Percentiles rank a stretch among this genome's conserved stretches.
These are phyloP conservation scores for Hyaloscypha bicolor DNA, from an alignment of 495 filamentous ascomycete genomes.

Conservation along the genomic window DNA sequence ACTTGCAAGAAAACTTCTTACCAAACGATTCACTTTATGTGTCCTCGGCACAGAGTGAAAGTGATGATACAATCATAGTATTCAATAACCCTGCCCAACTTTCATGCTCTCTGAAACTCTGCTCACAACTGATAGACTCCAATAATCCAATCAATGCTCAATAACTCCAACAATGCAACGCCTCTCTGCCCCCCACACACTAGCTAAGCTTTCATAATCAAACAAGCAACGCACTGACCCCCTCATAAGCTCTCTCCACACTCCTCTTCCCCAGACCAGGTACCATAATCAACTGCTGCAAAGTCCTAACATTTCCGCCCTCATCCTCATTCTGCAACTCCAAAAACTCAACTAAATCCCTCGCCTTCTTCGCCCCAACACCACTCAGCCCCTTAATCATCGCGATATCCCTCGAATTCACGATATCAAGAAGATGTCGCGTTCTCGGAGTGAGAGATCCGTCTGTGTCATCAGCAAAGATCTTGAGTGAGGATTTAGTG, in stretches of 20 bases:
- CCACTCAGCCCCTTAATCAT: constrained; percentile 74
- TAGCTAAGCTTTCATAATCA: background rate
- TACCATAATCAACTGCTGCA: constrained; percentile 55
- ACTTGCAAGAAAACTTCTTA: too few species aligned
- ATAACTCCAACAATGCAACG: constrained; percentile 15
- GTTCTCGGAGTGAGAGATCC: constrained; percentile 64
- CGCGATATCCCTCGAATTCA: constrained; percentile 80
- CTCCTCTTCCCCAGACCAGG: constrained; percentile 62
- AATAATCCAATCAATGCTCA: background rate
- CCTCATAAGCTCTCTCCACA: constrained; percentile 55
- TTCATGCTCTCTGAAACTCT: background rate
- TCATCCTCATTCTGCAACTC: constrained; percentile 48
- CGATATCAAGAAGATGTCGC: constrained; percentile 71
- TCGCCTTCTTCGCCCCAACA: constrained; percentile 65
- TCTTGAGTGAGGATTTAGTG: constrained; percentile 28
- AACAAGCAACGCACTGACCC: constrained; percentile 26
- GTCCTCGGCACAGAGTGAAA: too few species aligned
- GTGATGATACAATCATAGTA: background rate
- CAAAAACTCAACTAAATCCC: constrained; percentile 61
- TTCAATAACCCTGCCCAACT: background rate
- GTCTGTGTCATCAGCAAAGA: constrained; percentile 26
- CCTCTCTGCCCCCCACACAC: background rate
- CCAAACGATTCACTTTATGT: too few species aligned
- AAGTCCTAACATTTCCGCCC: constrained; percentile 43
- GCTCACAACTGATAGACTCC: background rate